Evolutionary conservation across 805 yeast species (phyloP).

Genomic region (Wickerhamomyces subpelliculosus): DNA sequence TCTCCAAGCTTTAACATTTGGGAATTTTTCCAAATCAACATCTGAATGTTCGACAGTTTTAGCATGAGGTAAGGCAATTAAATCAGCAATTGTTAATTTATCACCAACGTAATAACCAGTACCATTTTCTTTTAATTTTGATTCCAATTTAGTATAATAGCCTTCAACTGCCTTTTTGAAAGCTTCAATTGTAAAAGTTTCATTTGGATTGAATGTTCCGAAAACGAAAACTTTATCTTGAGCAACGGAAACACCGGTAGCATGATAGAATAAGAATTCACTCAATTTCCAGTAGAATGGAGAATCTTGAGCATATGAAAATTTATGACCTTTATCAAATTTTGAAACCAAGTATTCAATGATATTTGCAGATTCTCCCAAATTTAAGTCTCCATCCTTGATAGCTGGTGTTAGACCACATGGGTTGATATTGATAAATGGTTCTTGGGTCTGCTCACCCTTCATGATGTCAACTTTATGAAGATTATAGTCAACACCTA

Average conservation of each 20-base stretch:
- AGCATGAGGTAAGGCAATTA: conserved; percentile 27
- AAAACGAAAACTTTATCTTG: conserved; percentile 48
- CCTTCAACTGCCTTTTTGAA: conserved; percentile 44
- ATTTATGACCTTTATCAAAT: conserved; percentile 43
- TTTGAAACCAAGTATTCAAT: conserved; percentile 49
- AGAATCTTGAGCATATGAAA: conserved; percentile 25
- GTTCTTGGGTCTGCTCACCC: conserved; percentile 39
- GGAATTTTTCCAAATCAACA: neutral
- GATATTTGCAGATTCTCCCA: conserved; percentile 32
- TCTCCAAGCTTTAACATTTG: neutral
- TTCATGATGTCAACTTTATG: conserved; percentile 30
- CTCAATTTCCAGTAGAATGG: conserved; percentile 37
- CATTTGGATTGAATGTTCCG: conserved; percentile 32
- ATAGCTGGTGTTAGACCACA: conserved; percentile 53
- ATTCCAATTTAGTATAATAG: conserved; percentile 5
- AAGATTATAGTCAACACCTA: conserved; percentile 22
- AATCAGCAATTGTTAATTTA: conserved; percentile 47
- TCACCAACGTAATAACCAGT: conserved; percentile 47
- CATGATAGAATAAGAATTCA: conserved; percentile 44
- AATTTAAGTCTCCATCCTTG: conserved; percentile 17
- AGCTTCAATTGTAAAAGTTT: conserved; percentile 37
- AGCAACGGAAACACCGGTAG: conserved; percentile 49
- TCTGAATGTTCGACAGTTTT: conserved; percentile 24
- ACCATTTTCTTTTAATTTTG: conserved; percentile 30
- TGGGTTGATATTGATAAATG: conserved; percentile 45